phyloP scores from a whole-genome alignment of 2,329 filamentous ascomycete species.

The Neopestalotiopsis sp. region DNA sequence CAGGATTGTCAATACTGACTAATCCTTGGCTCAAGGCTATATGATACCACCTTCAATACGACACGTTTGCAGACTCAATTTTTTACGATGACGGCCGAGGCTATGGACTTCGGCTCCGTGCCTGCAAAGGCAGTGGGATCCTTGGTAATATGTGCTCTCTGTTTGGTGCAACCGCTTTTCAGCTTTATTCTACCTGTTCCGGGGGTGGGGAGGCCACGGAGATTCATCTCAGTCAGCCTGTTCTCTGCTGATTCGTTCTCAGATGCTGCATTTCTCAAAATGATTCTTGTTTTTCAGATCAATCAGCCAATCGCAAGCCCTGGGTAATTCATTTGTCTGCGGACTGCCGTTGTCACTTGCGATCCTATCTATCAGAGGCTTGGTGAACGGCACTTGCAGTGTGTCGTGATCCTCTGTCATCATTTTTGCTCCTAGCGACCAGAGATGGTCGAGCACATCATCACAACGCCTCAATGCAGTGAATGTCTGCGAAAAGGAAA shows the following conservation, averaged over 20 bases:
- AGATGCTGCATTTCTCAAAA: background rate
- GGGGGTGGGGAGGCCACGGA: background rate
- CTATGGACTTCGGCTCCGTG: background rate
- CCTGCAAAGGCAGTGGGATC: background rate
- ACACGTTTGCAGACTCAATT: background rate
- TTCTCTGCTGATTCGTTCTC: background rate
- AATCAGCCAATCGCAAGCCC: constrained; percentile 1
- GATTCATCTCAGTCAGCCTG: background rate
- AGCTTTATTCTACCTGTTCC: background rate
- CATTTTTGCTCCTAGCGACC: background rate
- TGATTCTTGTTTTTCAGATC: background rate
- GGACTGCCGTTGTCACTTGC: background rate
- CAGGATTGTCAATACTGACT: background rate
- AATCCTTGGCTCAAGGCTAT: background rate
- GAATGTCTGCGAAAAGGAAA: background rate
- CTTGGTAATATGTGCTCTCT: background rate
- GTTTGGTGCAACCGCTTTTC: background rate
- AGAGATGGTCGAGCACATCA: background rate
- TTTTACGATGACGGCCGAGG: background rate
- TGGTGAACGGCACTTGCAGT: no score
- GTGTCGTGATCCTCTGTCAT: background rate
- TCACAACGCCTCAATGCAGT: background rate
- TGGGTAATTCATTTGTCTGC: background rate
- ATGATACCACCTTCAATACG: background rate
- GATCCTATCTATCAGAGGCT: background rate